Evolutionary conservation across 2,329 filamentous ascomycete genomes (phyloP).

Genomic region (Calonectria hawksworthii): DNA sequence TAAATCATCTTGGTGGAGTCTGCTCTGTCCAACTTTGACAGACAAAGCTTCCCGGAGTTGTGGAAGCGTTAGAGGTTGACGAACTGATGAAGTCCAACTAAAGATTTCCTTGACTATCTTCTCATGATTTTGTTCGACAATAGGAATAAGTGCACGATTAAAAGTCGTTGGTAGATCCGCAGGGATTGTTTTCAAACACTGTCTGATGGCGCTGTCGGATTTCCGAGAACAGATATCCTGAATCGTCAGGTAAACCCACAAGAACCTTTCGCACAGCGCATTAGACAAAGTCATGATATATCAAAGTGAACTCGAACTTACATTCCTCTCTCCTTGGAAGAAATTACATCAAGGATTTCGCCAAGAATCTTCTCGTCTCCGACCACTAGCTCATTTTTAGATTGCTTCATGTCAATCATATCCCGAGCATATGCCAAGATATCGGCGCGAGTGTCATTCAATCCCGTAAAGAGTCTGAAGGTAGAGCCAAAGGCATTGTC

Average conservation of each 20-base stretch:
- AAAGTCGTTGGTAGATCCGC: slow-evolving; percentile 24
- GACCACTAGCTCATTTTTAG: slow-evolving; percentile 10
- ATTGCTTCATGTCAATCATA: slow-evolving; percentile 5
- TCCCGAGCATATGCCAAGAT: slow-evolving; percentile 18
- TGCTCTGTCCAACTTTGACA: slow-evolving; percentile 6
- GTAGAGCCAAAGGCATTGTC: background rate
- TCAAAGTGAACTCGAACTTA: background rate
- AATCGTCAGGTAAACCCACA: slow-evolving; percentile 29
- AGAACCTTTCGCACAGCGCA: slow-evolving; percentile 19
- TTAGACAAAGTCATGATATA: background rate
- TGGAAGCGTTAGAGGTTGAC: slow-evolving; percentile 1
- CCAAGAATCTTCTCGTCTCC: background rate
- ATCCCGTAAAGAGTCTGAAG: background rate
- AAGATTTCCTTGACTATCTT: slow-evolving; percentile 13
- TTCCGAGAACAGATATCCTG: slow-evolving; percentile 32
- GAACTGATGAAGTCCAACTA: background rate
- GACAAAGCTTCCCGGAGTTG: slow-evolving; percentile 32
- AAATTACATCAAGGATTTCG: slow-evolving; percentile 7
- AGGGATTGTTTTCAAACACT: slow-evolving; percentile 13
- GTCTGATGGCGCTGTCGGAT: slow-evolving; percentile 22
- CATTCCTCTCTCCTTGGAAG: slow-evolving; percentile 30
- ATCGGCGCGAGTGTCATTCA: slow-evolving; percentile 8
- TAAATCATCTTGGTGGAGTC: background rate
- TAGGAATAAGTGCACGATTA: slow-evolving; percentile 25
- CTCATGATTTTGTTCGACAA: background rate